Percentiles rank a stretch among this genome's conserved stretches.
Conservation (phyloP, 768 basidiomycete species). For the Tricholoma bakamatsutake region DNA sequence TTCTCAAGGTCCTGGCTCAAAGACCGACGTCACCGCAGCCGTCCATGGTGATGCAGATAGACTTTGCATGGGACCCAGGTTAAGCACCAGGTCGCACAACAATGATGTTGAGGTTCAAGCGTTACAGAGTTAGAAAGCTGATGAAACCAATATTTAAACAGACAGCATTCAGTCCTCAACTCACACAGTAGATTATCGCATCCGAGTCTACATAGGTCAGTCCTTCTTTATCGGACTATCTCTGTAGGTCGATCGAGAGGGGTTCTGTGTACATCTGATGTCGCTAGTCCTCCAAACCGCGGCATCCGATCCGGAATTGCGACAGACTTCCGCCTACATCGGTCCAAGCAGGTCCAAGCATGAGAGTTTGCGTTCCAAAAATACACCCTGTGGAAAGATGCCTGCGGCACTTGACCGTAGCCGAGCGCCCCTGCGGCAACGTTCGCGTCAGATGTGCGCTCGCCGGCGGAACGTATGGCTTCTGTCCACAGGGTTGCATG, state of each 20-base stretch:
- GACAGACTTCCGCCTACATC: neutral
- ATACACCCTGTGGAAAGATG: neutral
- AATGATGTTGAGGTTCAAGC: neutral
- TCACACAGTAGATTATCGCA: neutral
- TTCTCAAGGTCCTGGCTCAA: neutral
- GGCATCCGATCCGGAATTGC: too few species aligned
- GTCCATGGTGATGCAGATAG: neutral
- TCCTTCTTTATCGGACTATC: too few species aligned
- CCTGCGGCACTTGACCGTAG: conserved; percentile 7
- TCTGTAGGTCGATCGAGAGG: too few species aligned
- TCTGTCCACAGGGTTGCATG: neutral
- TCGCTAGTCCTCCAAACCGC: too few species aligned
- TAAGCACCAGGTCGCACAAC: neutral
- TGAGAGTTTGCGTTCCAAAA: neutral
- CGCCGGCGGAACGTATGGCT: conserved; percentile 9
- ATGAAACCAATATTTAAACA: neutral
- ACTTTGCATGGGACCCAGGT: neutral
- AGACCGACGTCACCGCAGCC: neutral
- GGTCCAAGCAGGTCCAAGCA: neutral
- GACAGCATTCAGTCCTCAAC: too few species aligned
- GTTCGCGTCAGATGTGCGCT: neutral
- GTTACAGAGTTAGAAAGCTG: neutral
- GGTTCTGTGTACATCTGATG: too few species aligned
- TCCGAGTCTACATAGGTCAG: too few species aligned
- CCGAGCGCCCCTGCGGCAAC: conserved; percentile 3